These are phyloP conservation scores for Aspergillus sclerotiicarbonarius DNA, from an alignment of 495 filamentous ascomycete species.

Conservation along the genomic window DNA sequence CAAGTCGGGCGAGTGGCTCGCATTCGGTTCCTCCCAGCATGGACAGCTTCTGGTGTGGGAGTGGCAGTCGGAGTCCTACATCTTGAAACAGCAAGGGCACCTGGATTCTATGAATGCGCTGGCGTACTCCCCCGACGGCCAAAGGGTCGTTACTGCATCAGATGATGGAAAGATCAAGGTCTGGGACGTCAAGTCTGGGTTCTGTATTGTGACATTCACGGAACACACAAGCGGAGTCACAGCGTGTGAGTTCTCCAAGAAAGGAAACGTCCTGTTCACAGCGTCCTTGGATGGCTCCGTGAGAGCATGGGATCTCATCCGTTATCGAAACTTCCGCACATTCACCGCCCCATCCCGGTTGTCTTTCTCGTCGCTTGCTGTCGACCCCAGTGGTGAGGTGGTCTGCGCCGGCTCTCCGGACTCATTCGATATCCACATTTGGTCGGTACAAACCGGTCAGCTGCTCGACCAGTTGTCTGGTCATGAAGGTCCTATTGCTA, in stretches of 20 bases:
- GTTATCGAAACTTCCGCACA: slow-evolving; percentile 94
- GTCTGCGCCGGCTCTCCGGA: slow-evolving; percentile 93
- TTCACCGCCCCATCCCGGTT: slow-evolving; percentile 90
- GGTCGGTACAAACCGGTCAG: slow-evolving; percentile 97
- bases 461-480: slow-evolving; percentile 86
- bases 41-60: slow-evolving; percentile 97
- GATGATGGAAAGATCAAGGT: slow-evolving; percentile 98
- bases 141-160: slow-evolving; percentile 85
- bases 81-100: slow-evolving; percentile 96
- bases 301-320: slow-evolving; percentile 92
- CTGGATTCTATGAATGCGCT: slow-evolving; percentile 95
- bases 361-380: slow-evolving; percentile 88
- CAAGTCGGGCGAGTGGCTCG: slow-evolving; percentile 92
- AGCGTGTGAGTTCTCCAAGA: slow-evolving; percentile 91
- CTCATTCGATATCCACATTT: slow-evolving; percentile 95
- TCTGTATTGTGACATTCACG: slow-evolving; percentile 96
- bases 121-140: slow-evolving; percentile 89
- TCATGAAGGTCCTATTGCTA: slow-evolving; percentile 89
- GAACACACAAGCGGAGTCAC: slow-evolving; percentile 95
- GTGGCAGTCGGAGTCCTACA: slow-evolving; percentile 99
- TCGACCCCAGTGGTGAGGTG: slow-evolving; percentile 95
- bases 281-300: slow-evolving; percentile 91
- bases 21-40: slow-evolving; percentile 93
- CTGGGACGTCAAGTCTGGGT: slow-evolving; percentile 94
- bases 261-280: slow-evolving; percentile 92